Base-by-base conservation (phyloP, 164 flowering plant species). In the Taxillus chinensis region DNA sequence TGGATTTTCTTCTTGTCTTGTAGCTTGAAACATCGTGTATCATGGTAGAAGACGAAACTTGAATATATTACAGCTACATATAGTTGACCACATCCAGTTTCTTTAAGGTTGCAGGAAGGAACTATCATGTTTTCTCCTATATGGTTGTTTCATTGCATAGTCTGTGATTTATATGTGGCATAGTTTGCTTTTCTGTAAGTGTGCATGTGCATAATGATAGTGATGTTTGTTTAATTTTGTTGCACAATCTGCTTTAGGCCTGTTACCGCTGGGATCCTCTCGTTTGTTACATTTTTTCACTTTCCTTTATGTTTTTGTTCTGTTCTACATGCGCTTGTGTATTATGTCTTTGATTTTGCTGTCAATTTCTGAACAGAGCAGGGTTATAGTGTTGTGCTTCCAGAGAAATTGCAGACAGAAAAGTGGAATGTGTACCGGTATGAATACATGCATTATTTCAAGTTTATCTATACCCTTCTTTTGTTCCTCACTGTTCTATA, bases 401-500 rank as follows among this genome's bases (percentile, higher is more conserved):
- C 98, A 37, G 98, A 93, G 77, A 88, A 90, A 71, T 68, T 93
- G 74, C 77, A 83, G 7, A 79, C 92, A 27, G 97, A 97, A 64
- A 88, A 88, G 70, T 93, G 98, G 98, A 88, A 93, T 73, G 98
- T 93, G 27, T 87, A 88, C 80, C 84, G 96, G 98, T 90, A 57
- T 42, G 60, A 8, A 46, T 43, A 56, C 12, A 15, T 13, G 39
- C 4, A 16, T 48, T 60, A 27, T 55, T 41, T 66, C 40, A 8
- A 8, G 6, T 2, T 48, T 62, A 27, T 27, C 27, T 27, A 17
- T 45, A 62, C 27, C 13, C 12, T 8, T 64, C 2, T 55, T 15
- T 45, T 15, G 13, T 41, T 43, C 37, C 50, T 27, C 39, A 12
- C n/a, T 57, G 8, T 63, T 54, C 46, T 52, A 8, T 14, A 1